Conservation (phyloP, 441 rosid species). For the Metrosideros polymorpha region DNA sequence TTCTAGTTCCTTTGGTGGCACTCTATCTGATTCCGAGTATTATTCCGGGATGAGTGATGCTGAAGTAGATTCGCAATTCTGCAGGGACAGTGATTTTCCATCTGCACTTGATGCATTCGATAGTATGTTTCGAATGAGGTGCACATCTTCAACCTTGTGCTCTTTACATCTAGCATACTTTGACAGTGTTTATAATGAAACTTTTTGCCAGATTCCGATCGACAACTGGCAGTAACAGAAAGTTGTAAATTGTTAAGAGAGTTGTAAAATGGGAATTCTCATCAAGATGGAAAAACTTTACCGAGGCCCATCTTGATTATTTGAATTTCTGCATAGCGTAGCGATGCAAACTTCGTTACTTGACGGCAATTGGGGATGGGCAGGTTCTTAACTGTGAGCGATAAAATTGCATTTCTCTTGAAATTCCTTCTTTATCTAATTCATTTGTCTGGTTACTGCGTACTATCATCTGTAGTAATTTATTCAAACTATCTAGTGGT, state of each 20-base stretch:
- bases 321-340: not conserved
- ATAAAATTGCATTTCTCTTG: not conserved
- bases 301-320: not conserved
- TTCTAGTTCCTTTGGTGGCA: conserved; percentile 87
- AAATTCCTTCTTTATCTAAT: not conserved
- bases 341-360: not conserved
- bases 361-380: not conserved
- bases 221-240: not conserved
- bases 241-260: not conserved
- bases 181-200: not conserved
- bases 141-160: not conserved
- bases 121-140: conserved; percentile 57
- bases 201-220: not conserved
- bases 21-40: conserved; percentile 40
- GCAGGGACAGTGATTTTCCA: conserved; percentile 44
- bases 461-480: not conserved
- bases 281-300: not conserved
- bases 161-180: not conserved
- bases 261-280: not conserved
- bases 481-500: not conserved
- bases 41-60: conserved; percentile 49
- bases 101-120: conserved; percentile 45
- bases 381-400: not conserved
- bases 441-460: not conserved
- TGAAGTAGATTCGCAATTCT: conserved; percentile 74